phyloP scores from a whole-genome alignment of 2,329 filamentous ascomycete genomes.

The Bisporella sp. region DNA sequence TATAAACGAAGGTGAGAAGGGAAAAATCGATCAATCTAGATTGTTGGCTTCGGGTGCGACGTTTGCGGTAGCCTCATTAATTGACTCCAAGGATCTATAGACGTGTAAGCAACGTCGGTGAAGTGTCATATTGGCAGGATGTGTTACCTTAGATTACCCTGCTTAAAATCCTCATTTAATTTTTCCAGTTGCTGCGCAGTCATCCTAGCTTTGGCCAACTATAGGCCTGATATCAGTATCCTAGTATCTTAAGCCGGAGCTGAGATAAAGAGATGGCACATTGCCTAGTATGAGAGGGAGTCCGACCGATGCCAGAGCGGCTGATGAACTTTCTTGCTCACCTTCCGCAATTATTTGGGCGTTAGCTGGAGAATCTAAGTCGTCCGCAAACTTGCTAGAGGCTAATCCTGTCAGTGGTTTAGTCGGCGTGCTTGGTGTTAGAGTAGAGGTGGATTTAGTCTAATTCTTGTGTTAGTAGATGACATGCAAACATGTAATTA shows the following conservation, averaged over 20 bases:
- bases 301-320: conserved; percentile 61
- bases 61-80: conserved; percentile 20
- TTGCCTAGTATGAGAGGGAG: conserved; percentile 21
- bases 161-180: conserved; percentile 49
- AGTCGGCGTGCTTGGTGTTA: conserved; percentile 29
- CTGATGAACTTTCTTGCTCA: conserved; percentile 54
- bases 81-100: conserved; percentile 30
- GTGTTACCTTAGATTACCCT: conserved; percentile 38
- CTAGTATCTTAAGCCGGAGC: neutral
- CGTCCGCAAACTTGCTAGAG: conserved; percentile 46
- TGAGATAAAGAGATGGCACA: conserved; percentile 8
- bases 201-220: conserved; percentile 28
- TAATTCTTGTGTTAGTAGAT: conserved; percentile 18
- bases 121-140: neutral
- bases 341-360: conserved; percentile 39
- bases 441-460: conserved; percentile 36
- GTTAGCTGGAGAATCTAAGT: conserved; percentile 27
- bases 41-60: conserved; percentile 5
- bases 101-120: neutral
- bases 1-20: neutral
- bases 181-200: conserved; percentile 33
- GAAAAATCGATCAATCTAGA: neutral
- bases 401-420: conserved; percentile 36
- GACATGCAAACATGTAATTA: neutral
- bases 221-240: conserved; percentile 4